phyloP scores from a whole-genome alignment of 257 asterid species.

The Scutellaria galericulata region DNA sequence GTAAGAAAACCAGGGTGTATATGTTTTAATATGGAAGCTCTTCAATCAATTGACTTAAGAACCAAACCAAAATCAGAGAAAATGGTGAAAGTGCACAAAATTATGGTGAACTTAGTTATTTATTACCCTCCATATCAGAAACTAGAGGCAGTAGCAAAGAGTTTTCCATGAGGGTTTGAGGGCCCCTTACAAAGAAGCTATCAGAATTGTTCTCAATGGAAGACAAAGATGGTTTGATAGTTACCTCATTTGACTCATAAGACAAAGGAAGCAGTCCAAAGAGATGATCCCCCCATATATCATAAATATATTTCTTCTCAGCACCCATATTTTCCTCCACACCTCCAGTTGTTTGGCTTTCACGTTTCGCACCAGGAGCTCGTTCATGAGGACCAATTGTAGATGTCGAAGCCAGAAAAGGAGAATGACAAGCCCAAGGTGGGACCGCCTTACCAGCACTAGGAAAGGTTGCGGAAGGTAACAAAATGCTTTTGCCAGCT shows the following conservation, averaged over 20 bases:
- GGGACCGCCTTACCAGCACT: conserved; percentile 45
- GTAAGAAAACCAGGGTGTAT: not conserved
- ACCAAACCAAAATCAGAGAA: not conserved
- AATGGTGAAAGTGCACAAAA: conserved; percentile 3
- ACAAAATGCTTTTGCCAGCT: conserved; percentile 54
- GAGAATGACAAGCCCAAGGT: conserved; percentile 43
- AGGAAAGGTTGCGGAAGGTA: conserved; percentile 74
- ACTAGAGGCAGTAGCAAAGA: conserved; percentile 56
- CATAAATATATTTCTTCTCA: conserved; percentile 65
- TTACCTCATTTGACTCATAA: conserved; percentile 41
- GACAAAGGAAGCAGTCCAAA: conserved; percentile 52
- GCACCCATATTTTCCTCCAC: conserved; percentile 39
- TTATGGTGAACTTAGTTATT: conserved; percentile 32
- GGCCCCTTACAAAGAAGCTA: conserved; percentile 81
- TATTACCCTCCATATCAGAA: conserved; percentile 47
- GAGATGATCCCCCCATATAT: conserved; percentile 93
- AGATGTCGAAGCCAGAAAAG: conserved; percentile 55
- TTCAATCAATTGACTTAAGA: not conserved
- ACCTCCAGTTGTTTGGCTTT: conserved; percentile 37
- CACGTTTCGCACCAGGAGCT: conserved; percentile 76
- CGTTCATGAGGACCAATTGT: conserved; percentile 68
- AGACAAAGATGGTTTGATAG: conserved; percentile 29
- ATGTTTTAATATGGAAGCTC: not conserved
- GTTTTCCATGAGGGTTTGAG: conserved; percentile 57
- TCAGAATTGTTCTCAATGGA: conserved; percentile 55